Evolutionary conservation across 2,329 filamentous ascomycete species (phyloP).

Genomic region (Talaromyces albobiverticillius): DNA sequence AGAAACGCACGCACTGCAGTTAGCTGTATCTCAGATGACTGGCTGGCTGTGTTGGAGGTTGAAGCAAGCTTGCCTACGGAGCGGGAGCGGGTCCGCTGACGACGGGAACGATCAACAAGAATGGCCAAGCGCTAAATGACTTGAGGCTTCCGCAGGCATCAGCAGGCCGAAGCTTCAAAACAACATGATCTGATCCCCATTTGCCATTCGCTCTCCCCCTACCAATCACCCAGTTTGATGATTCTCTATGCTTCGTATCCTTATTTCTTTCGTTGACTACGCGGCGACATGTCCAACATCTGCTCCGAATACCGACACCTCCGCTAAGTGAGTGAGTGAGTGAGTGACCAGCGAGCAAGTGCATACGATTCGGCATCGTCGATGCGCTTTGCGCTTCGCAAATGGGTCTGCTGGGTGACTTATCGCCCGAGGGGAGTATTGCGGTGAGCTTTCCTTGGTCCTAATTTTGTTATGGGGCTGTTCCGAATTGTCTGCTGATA

Average conservation of each 20-base stretch:
- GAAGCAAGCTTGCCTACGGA: constrained; percentile 5
- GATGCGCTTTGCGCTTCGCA: constrained; percentile 35
- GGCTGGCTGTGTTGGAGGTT: background rate
- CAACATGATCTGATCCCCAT: background rate
- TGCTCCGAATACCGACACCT: constrained; percentile 3
- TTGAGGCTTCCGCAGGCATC: constrained; percentile 10
- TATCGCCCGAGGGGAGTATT: constrained; percentile 75
- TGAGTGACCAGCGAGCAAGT: background rate
- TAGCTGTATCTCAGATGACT: background rate
- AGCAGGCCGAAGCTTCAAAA: constrained; percentile 1
- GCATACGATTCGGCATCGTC: constrained; percentile 18
- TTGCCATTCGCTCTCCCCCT: too few species aligned
- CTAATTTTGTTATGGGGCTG: constrained; percentile 1
- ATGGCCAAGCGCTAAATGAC: background rate
- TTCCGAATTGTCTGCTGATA: background rate
- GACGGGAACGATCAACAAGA: constrained; percentile 9
- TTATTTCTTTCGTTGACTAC: background rate
- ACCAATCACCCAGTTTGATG: too few species aligned
- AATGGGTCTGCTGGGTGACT: constrained; percentile 71
- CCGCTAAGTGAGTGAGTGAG: constrained; percentile 12
- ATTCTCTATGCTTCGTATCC: background rate
- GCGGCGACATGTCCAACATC: constrained; percentile 14
- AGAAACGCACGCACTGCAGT: background rate
- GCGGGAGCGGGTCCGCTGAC: constrained; percentile 16
- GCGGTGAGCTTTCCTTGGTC: constrained; percentile 55